Conservation (phyloP, 192 early-diverging fungal genomes). For the Pilaira anomala region DNA sequence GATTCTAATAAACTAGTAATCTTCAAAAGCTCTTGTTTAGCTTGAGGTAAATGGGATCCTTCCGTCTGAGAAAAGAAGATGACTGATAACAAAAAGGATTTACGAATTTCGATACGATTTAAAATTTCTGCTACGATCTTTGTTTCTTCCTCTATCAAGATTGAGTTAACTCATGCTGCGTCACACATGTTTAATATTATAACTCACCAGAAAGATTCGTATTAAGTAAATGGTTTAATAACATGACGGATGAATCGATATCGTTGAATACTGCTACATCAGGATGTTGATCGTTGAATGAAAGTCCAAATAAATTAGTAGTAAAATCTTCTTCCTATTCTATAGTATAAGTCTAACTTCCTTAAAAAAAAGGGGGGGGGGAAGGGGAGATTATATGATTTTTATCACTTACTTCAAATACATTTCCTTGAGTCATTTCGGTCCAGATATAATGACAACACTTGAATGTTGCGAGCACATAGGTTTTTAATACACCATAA, state of each 20-base stretch:
- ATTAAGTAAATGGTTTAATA: conserved; percentile 16
- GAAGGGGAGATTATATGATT: background rate
- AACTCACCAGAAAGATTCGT: background rate
- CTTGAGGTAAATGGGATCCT: conserved; percentile 39
- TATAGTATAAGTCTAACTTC: background rate
- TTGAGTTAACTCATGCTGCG: too few relatives aligned
- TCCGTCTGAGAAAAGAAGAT: conserved; percentile 43
- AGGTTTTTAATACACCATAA: conserved; percentile 41
- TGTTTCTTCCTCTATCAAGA: background rate
- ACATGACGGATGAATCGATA: conserved; percentile 34
- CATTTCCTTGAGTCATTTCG: conserved; percentile 55
- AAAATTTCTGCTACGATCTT: conserved; percentile 18
- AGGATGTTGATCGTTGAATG: conserved; percentile 44
- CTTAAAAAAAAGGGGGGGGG: background rate
- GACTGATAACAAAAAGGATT: conserved; percentile 42
- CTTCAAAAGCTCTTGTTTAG: conserved; percentile 27
- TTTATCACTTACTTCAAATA: conserved; percentile 42
- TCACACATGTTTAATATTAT: too few relatives aligned
- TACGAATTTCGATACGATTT: conserved; percentile 25
- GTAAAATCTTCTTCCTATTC: conserved; percentile 60
- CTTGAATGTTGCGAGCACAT: conserved; percentile 47
- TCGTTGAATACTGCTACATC: conserved; percentile 28
- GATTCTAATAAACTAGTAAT: conserved; percentile 10
- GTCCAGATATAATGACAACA: conserved; percentile 49
- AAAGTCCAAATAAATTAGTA: conserved; percentile 50